Percentiles rank a stretch among this genome's conserved stretches.
phyloP scores from a whole-genome alignment of 305 asterid species.

The Lippia alba region DNA sequence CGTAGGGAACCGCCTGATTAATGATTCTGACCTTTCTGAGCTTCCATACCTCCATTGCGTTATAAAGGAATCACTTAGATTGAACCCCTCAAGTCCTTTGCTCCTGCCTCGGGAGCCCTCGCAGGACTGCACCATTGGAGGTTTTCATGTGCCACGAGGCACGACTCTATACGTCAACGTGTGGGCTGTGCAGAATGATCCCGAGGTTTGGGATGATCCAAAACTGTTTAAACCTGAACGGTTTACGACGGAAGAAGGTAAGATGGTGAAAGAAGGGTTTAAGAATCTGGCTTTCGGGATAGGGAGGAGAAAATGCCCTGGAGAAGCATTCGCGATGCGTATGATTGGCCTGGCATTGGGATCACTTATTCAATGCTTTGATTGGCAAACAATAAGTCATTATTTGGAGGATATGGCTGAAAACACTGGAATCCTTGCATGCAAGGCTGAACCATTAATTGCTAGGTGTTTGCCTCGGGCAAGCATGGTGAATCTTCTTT shows the following conservation, averaged over 20 bases:
- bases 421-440: constrained; percentile 19
- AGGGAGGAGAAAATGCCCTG: constrained; percentile 37
- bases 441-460: constrained; percentile 34
- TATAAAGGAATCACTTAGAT: constrained; percentile 39
- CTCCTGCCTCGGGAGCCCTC: constrained; percentile 44
- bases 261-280: constrained; percentile 16
- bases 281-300: constrained; percentile 39
- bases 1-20: constrained; percentile 24
- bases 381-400: constrained; percentile 38
- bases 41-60: constrained; percentile 38
- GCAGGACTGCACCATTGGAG: constrained; percentile 29
- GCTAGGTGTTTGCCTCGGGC: constrained; percentile 36
- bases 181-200: constrained; percentile 40
- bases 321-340: constrained; percentile 31
- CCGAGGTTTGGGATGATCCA: constrained; percentile 35
- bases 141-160: constrained; percentile 38
- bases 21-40: constrained; percentile 33
- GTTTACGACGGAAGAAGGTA: constrained; percentile 28
- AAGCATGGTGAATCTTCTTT: constrained; percentile 26
- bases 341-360: constrained; percentile 35
- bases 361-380: constrained; percentile 41
- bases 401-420: constrained; percentile 29
- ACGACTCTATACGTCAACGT: constrained; percentile 36
- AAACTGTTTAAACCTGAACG: constrained; percentile 39
- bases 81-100: constrained; percentile 38